These are phyloP conservation scores for Pelargonium australe DNA, from an alignment of 441 rosid genomes.

Conservation along the genomic window DNA sequence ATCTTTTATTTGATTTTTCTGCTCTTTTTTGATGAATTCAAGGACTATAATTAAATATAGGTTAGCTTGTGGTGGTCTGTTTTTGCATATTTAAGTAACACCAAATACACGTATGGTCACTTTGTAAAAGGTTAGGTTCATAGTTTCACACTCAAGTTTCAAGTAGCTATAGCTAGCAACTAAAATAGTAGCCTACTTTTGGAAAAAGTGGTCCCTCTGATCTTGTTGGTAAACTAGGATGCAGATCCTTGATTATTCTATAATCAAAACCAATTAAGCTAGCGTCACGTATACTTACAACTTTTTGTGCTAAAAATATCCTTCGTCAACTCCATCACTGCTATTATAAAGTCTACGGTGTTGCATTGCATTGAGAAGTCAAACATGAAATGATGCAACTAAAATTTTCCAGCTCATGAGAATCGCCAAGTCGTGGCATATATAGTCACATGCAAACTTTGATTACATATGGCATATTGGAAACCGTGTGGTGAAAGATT, in stretches of 20 bases:
- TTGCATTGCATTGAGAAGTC: too few species aligned
- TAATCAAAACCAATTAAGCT: background rate
- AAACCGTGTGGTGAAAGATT: too few species aligned
- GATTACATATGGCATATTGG: too few species aligned
- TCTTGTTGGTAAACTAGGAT: background rate
- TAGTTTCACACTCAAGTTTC: background rate
- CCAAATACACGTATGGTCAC: background rate
- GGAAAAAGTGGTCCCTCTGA: background rate
- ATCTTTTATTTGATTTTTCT: constrained; percentile 3
- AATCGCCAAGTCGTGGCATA: background rate
- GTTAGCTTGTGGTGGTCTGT: background rate
- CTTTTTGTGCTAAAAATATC: background rate
- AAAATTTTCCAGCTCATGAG: background rate
- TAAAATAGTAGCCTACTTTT: background rate
- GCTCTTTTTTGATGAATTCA: constrained; percentile 2
- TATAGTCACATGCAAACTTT: too few species aligned
- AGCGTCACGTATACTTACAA: background rate
- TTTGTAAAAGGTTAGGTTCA: background rate
- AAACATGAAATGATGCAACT: background rate
- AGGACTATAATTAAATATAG: background rate
- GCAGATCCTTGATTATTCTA: background rate
- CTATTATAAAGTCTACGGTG: too few species aligned
- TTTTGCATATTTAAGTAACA: background rate
- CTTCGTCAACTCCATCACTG: too few species aligned
- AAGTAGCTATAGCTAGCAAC: too few species aligned